Evolutionary conservation across 768 basidiomycete species (phyloP), one percentile per base, ranked within the genome.

Genomic region (Candolleomyces efflorescens): DNA sequence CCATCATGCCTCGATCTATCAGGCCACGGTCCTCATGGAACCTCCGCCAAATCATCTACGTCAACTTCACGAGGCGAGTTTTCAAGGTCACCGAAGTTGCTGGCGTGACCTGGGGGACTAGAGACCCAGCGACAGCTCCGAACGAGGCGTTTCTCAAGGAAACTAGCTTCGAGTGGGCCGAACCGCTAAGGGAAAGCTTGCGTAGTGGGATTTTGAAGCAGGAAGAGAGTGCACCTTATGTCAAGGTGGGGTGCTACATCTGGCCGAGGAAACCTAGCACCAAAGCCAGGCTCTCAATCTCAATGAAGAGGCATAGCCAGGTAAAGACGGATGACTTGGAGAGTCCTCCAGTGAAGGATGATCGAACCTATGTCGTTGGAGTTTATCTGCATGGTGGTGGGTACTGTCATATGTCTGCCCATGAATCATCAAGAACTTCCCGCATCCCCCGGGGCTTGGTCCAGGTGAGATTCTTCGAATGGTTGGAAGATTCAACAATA

Each of bases 341-440:
- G 12, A 15, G 24, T 18, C 22, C 17, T 38, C n/a, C 49, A 10
- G n/a, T 20, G 7, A 63, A 59, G 17, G 64, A 62, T 6, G 67
- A 64, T 5, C 64, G 71, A 20, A 64, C 65, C 2, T 72, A 74
- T 5, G 45, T 79, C 36, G 70, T 82, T 37, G 80, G 80, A 2
- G 71, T 82, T 15, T 82, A 78, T 67, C 71, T 82, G 66, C 82
- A 83, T 52, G 81, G 82, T 20, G 81, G 82, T 18, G 82, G 80
- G 13, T 83, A 81, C 57, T 81, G 78, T 60, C 82, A 83, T 59
- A 81, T 82, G 79, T 82, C 81, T 22, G 82, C 79, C 0, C 80
- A 82, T 54, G 82, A 83, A 63, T 68, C 65, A 7, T 69, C 77
- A 37, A 62, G 74, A 20, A 79, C 81, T 3, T 82, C 79, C 2